Evolutionary conservation across 1,284 basidiomycete species (phyloP), one percentile per base, ranked within the genome.

Genomic region (Trametes hirsuta): DNA sequence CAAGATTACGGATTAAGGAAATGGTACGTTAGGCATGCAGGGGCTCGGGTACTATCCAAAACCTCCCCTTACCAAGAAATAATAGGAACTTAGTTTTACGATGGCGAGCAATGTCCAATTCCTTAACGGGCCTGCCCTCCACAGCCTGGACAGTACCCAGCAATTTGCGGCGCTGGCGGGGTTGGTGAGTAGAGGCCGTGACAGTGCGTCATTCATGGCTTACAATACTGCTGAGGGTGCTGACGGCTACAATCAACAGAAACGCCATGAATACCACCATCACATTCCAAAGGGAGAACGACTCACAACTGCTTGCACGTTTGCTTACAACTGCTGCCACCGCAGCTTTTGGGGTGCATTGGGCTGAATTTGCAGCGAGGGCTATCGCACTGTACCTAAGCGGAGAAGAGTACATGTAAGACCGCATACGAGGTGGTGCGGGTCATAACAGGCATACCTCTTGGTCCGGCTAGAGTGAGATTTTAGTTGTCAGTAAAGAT

Each of bases 221-320:
- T 46, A 72, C 71, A 70, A 44, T 70, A 68, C 48, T 72, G 71
- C 58, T 72, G 64, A 30, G 71, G 66, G 18, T 69, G 68, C 47
- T 68, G 67, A 53, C 68, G 70, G 55, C 71, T 72, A 53, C 18
- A 47, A 41, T 45, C 12, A 34, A 47, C 24, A 21, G 12, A 30
- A 21, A 11, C 15, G 40, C 42, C 12, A 41, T 62, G 2, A 62
- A 51, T 36, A 47, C 37, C 6, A 53, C 37, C 21, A 34, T 34
- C 8, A 21, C 3, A 37, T 24, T 15, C n/a, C 18, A 30, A 47
- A 25, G 24, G 40, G 47, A 51, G 21, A 24, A 14, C 21, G 40
- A 62, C 68, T 50, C 42, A 72, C 71, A 65, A 70, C 45, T 72
- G 71, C 65, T 68, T 70, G 58, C 71, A 72, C n/a, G 63, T 70